phyloP scores from a whole-genome alignment of 768 basidiomycete genomes.

The Sarcomyxa edulis region DNA sequence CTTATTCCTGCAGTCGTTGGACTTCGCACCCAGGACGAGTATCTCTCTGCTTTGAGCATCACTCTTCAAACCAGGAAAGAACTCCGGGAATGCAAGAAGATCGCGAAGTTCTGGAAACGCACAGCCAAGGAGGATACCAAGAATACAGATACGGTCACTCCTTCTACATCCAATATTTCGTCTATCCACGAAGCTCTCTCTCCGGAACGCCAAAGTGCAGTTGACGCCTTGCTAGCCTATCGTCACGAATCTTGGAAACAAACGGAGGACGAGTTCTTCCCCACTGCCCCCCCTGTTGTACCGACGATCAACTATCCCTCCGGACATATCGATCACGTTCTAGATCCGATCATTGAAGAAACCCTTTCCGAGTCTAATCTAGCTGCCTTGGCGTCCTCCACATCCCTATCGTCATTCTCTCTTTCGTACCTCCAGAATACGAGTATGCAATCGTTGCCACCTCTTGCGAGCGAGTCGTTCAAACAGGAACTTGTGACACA shows the following conservation, averaged over 20 bases:
- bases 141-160: constrained; percentile 10
- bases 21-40: constrained; percentile 25
- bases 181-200: constrained; percentile 11
- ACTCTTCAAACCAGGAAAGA: constrained; percentile 25
- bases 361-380: neutral
- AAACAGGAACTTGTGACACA: constrained; percentile 12
- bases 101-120: constrained; percentile 32
- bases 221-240: constrained; percentile 27
- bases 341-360: neutral
- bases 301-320: too few species aligned
- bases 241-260: too few species aligned
- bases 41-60: constrained; percentile 26
- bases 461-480: constrained; percentile 15
- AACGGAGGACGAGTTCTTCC: constrained; percentile 10
- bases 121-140: constrained; percentile 19
- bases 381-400: neutral
- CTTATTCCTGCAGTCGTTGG: constrained; percentile 29
- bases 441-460: constrained; percentile 1
- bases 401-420: neutral
- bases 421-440: neutral
- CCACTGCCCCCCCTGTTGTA: constrained; percentile 3
- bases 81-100: constrained; percentile 25
- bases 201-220: constrained; percentile 16
- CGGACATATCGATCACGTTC: constrained; percentile 4
- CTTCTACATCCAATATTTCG: constrained; percentile 16